Percentiles rank a stretch among this genome's conserved stretches.
Conservation (phyloP, 2,329 filamentous ascomycete genomes). For the Fusarium cyanostomum region DNA sequence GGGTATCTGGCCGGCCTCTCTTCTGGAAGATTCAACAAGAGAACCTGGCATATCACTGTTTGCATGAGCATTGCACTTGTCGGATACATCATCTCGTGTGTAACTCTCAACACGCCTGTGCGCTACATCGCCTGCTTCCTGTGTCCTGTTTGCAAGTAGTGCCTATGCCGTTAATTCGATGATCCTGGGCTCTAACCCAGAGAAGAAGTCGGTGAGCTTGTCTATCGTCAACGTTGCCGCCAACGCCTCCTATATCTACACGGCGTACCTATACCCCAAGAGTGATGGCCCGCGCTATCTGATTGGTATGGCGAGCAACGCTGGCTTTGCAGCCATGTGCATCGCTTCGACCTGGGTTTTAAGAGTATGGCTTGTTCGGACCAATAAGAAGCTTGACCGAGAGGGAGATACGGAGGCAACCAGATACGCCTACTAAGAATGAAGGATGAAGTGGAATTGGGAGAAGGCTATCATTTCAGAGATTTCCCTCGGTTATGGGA, state of each 20-base stretch:
- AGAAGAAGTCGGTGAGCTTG: conserved; percentile 56
- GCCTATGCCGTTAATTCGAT: conserved; percentile 54
- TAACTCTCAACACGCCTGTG: conserved; percentile 44
- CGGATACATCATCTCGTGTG: conserved; percentile 50
- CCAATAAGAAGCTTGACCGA: conserved; percentile 41
- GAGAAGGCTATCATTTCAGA: too few relatives aligned
- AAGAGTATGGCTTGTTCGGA: conserved; percentile 36
- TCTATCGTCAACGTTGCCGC: conserved; percentile 56
- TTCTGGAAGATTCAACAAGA: conserved; percentile 54
- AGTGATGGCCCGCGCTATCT: conserved; percentile 53
- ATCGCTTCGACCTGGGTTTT: conserved; percentile 41
- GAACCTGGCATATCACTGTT: conserved; percentile 47
- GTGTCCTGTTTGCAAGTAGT: conserved; percentile 50
- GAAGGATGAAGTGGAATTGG: too few relatives aligned
- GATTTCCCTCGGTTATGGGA: too few relatives aligned
- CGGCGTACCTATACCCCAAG: conserved; percentile 55
- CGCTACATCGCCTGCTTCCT: conserved; percentile 49
- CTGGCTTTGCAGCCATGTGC: conserved; percentile 39
- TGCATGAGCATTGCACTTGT: conserved; percentile 52
- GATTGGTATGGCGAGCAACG: conserved; percentile 50
- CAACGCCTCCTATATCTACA: conserved; percentile 57
- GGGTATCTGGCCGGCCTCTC: conserved; percentile 54
- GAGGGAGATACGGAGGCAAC: conserved; percentile 12
- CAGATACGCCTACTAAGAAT: conserved; percentile 34
- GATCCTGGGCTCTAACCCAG: conserved; percentile 54